A percentile compares a stretch with the other conserved stretches of the same genome.
Conservation (phyloP, 805 yeast genomes). For the Ogataea saltuana region DNA sequence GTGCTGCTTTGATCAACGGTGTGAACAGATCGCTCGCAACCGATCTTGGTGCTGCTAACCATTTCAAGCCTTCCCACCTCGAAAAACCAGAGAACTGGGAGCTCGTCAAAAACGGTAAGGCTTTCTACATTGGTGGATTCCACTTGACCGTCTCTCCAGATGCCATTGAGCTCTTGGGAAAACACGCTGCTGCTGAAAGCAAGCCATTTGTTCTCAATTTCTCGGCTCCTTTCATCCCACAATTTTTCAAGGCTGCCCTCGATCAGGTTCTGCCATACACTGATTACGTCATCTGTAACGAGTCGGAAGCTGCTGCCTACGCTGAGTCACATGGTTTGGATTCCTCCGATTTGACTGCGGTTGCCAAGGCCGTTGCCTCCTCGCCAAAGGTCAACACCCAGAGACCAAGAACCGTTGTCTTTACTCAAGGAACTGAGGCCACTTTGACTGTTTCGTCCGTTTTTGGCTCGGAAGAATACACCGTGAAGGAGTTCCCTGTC, state of each 20-base stretch:
- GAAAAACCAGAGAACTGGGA: slow-evolving; percentile 89
- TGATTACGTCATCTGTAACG: slow-evolving; percentile 92
- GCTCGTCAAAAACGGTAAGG: slow-evolving; percentile 74
- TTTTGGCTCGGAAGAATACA: slow-evolving; percentile 45
- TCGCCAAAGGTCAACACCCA: slow-evolving; percentile 70
- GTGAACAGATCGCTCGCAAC: slow-evolving; percentile 91
- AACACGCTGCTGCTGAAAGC: slow-evolving; percentile 64
- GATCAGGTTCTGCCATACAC: slow-evolving; percentile 80
- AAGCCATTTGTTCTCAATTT: slow-evolving; percentile 71
- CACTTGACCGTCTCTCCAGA: slow-evolving; percentile 97
- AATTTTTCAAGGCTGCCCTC: slow-evolving; percentile 90
- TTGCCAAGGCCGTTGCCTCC: slow-evolving; percentile 81
- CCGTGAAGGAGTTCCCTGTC: slow-evolving; percentile 60
- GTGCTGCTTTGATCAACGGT: slow-evolving; percentile 90
- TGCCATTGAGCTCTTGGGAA: slow-evolving; percentile 85
- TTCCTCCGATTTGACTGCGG: slow-evolving; percentile 62
- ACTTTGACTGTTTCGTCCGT: slow-evolving; percentile 74
- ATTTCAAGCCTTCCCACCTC: slow-evolving; percentile 86
- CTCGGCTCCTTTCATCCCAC: slow-evolving; percentile 96
- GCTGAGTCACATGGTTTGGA: slow-evolving; percentile 79
- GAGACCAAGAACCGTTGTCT: slow-evolving; percentile 80
- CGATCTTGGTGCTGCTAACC: slow-evolving; percentile 97
- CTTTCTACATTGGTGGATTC: slow-evolving; percentile 97
- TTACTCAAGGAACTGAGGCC: slow-evolving; percentile 95
- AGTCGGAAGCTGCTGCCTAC: slow-evolving; percentile 93